phyloP scores from a whole-genome alignment of 2,329 filamentous ascomycete species.

The Cladophialophora chaetospira region DNA sequence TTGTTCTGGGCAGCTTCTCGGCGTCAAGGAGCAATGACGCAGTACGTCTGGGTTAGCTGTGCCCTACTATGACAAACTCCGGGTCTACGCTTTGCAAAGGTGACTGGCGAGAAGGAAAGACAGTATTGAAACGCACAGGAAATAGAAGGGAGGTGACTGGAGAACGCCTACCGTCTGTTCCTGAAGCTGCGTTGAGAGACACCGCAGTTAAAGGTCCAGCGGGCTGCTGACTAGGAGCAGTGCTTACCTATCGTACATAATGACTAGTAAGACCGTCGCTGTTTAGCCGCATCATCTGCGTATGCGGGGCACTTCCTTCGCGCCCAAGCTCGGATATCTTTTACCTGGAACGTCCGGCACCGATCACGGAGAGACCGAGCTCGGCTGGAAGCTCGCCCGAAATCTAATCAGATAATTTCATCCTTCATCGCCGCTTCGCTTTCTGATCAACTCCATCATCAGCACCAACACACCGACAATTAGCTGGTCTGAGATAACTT shows the following conservation, averaged over 20 bases:
- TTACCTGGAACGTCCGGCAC: not conserved
- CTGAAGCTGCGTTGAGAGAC: conserved; percentile 5
- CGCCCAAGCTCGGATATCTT: not conserved
- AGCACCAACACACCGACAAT: not conserved
- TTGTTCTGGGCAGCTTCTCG: not conserved
- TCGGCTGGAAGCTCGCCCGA: conserved; percentile 7
- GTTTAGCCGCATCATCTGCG: no score
- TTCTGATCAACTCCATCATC: not conserved
- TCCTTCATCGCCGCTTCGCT: not conserved
- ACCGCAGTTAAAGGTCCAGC: conserved; percentile 1
- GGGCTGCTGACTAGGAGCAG: conserved; percentile 9
- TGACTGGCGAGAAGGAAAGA: not conserved
- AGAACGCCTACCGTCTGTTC: not conserved
- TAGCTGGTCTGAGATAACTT: conserved; percentile 22
- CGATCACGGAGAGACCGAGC: not conserved
- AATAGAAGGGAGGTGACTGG: not conserved
- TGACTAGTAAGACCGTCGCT: not conserved
- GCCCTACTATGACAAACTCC: not conserved
- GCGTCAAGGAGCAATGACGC: conserved; percentile 14
- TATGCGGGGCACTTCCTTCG: not conserved
- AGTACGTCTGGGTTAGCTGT: conserved; percentile 6
- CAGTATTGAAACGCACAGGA: not conserved
- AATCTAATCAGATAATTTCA: conserved; percentile 19
- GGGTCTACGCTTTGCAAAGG: not conserved
- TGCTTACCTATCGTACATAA: conserved; percentile 7